A percentile compares a stretch with the other conserved stretches of the same genome.
phyloP scores from a whole-genome alignment of 73 alveolate genomes.

The Paramecium pentaurelia region DNA sequence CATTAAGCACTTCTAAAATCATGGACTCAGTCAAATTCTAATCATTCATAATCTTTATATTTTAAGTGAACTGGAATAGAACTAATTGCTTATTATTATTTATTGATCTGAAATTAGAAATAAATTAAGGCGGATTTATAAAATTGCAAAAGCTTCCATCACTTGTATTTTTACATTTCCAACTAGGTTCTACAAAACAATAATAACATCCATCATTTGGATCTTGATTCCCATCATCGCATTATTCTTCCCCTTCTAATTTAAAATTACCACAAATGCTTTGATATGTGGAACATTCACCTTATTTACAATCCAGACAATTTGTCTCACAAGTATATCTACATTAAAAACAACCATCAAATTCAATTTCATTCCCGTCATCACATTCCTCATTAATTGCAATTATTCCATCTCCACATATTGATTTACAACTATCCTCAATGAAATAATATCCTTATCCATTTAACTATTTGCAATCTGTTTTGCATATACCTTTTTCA shows the following conservation, averaged over 20 bases:
- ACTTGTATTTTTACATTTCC: background rate
- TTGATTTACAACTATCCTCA: background rate
- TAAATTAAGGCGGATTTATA: background rate
- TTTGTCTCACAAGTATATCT: background rate
- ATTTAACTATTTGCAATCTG: background rate
- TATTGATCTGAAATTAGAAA: background rate
- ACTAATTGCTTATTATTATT: background rate
- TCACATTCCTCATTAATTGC: background rate
- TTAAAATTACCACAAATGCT: background rate
- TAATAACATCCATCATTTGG: background rate
- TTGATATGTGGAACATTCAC: background rate
- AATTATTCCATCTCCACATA: background rate
- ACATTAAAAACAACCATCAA: background rate
- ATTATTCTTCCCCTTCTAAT: background rate
- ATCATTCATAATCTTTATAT: background rate
- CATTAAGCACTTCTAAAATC: background rate
- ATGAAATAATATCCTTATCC: background rate
- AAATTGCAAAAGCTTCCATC: background rate
- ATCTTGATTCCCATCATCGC: background rate
- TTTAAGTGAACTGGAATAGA: background rate
- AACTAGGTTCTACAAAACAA: background rate
- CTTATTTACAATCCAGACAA: background rate
- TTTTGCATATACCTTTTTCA: background rate
- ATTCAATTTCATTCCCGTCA: background rate
- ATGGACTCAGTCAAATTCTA: background rate